Base-by-base conservation (phyloP, 768 basidiomycete genomes). In the Gautieria morchelliformis region DNA sequence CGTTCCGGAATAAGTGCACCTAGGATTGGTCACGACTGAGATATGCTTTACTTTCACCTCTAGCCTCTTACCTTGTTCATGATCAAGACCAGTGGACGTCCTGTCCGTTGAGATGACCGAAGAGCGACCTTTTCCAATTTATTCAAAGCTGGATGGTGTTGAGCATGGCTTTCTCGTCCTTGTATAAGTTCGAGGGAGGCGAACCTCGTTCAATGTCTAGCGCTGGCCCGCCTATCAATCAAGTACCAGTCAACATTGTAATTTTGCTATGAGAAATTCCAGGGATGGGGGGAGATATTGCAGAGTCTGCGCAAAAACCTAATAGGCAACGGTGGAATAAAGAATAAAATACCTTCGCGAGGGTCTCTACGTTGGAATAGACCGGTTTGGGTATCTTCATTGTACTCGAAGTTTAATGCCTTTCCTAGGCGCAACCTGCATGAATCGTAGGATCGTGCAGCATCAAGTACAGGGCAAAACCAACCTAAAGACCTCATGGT, bases 91-190 rank as follows among this genome's bases (percentile, higher is more conserved):
- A 93, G 73, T 0, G 92, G 91, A 52, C 81, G 77, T 4, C 81
- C 79, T 5, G 75, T 79, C 58, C 72, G 71, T 42, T 71, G 70
- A 40, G 85, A 75, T 63, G 75, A 79, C 40, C 79, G 71, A 56
- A 95, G 74, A 0, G 91, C 91, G 24, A 93, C 89, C 66, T 93
- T 91, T 67, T 89, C 84, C 3, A 90, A 74, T 66, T 93, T 93
- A 67, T 85, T 89, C 69, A 91, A 63, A 4, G 87, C 89, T 83
- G 33, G 14, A 14, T n/a, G 15, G 11, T 10, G n/a, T 8, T 52
- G 49, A 58, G 35, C 50, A 33, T 27, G 27, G 27, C 27, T 5
- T 27, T 27, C 5, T 27, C 27, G 27, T 15, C 22, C 4, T 33
- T 24, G 42, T 20, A 14, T 19, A 53, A 24, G 49, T 56, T 19